A percentile compares a stretch with the other conserved stretches of the same genome.
These are phyloP conservation scores for Hylodesmum podocarpum DNA, from an alignment of 306 rosid species.

Conservation along the genomic window DNA sequence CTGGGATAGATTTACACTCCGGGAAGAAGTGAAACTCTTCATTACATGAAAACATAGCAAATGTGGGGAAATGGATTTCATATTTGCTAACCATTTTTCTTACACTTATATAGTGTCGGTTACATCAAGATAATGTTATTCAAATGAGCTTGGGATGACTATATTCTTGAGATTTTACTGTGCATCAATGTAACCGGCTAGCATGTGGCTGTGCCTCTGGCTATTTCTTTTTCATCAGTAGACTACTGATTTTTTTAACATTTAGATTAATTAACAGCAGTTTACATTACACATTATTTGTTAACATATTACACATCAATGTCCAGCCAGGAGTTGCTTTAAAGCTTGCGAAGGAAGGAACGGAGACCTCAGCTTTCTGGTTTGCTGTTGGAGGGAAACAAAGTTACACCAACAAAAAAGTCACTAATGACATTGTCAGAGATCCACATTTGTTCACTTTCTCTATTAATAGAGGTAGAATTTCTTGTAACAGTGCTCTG, in stretches of 20 bases:
- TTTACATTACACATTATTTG: constrained; percentile 11
- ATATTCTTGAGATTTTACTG: background rate
- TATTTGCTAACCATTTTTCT: background rate
- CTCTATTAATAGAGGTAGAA: constrained; percentile 73
- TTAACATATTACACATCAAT: constrained; percentile 33
- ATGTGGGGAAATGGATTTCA: background rate
- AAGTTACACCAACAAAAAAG: constrained; percentile 70
- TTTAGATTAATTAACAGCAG: background rate
- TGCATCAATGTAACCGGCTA: background rate
- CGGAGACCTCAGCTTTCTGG: constrained; percentile 99
- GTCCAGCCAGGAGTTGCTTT: constrained; percentile 85
- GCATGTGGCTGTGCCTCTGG: background rate
- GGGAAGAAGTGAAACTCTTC: background rate
- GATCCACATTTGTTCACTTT: constrained; percentile 91
- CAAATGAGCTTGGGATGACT: background rate
- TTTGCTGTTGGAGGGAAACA: constrained; percentile 94
- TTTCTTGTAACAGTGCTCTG: background rate
- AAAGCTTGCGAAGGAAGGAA: constrained; percentile 96
- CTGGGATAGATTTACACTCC: background rate
- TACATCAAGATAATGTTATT: constrained; percentile 3
- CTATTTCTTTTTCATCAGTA: background rate
- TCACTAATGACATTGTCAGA: constrained; percentile 59
- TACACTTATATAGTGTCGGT: background rate
- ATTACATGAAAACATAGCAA: background rate
- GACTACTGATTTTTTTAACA: background rate